These are phyloP conservation scores for Clonostachys sp. DNA, from an alignment of 2,329 filamentous ascomycete species.

Conservation along the genomic window DNA sequence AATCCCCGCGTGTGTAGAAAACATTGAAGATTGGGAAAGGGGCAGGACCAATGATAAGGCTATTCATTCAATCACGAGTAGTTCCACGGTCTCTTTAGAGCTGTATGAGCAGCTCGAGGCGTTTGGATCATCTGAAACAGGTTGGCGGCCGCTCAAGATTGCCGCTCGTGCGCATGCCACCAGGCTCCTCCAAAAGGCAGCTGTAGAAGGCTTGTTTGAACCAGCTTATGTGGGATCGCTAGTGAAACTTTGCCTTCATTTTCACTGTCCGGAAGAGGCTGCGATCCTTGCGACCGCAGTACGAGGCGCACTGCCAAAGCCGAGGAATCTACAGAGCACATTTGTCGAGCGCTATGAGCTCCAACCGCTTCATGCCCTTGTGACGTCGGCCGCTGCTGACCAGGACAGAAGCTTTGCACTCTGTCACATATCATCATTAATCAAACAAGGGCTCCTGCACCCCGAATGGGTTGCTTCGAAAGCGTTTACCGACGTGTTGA, in stretches of 20 bases:
- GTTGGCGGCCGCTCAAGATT: conserved; percentile 25
- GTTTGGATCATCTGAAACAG: conserved; percentile 15
- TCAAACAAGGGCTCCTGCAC: conserved; percentile 1
- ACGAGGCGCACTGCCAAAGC: background rate
- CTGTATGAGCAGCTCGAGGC: conserved; percentile 26
- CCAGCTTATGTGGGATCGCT: conserved; percentile 16
- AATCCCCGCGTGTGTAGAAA: conserved; percentile 17
- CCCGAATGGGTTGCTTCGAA: background rate
- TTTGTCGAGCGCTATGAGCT: background rate
- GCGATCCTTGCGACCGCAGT: conserved; percentile 9
- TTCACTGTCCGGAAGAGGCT: conserved; percentile 18
- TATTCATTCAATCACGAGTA: background rate
- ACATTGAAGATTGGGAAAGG: conserved; percentile 25
- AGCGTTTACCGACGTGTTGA: background rate
- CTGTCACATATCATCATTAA: background rate
- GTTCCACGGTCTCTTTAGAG: conserved; percentile 16
- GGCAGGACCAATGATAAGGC: conserved; percentile 1
- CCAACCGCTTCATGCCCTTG: background rate
- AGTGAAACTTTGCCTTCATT: conserved; percentile 17
- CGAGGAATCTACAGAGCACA: background rate
- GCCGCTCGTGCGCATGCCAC: conserved; percentile 24
- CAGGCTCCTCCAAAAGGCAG: conserved; percentile 17
- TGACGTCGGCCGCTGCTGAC: background rate
- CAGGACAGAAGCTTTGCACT: background rate
- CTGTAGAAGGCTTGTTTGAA: conserved; percentile 20